Evolutionary conservation across 345 rosid genomes (phyloP).

Genomic region (Lepidium aucheri): DNA sequence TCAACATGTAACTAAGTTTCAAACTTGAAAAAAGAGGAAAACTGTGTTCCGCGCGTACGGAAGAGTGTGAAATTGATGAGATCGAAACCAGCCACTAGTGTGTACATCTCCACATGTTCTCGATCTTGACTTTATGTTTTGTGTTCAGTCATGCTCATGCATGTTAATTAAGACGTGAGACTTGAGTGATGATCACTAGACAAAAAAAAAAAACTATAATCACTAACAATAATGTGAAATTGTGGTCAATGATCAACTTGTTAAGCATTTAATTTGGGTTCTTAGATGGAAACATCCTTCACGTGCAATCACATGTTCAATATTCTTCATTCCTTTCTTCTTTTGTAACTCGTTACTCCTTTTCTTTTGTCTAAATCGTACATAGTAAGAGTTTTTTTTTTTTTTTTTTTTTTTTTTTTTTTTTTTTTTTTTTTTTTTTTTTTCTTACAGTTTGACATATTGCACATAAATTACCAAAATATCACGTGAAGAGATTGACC

Average conservation of each 20-base stretch:
- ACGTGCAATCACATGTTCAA: constrained; percentile 26
- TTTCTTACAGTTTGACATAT: background rate
- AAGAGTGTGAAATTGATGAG: constrained; percentile 19
- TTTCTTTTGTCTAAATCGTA: background rate
- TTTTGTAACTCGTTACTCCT: background rate
- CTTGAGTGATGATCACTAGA: background rate
- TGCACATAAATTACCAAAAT: background rate
- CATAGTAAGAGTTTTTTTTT: no score
- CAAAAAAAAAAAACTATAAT: background rate
- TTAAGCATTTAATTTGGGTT: constrained; percentile 10
- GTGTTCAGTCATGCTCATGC: constrained; percentile 4
- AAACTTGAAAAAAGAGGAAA: constrained; percentile 2
- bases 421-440: background rate
- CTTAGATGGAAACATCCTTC: constrained; percentile 13
- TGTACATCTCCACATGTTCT: constrained; percentile 9
- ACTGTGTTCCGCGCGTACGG: background rate
- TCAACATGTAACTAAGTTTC: background rate
- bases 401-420: background rate
- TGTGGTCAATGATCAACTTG: constrained; percentile 13
- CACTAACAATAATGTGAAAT: constrained; percentile 1
- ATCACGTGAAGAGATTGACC: constrained; percentile 20
- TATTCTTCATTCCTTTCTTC: background rate
- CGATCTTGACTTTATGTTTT: constrained; percentile 9
- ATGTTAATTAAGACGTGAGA: constrained; percentile 14
- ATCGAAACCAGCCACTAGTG: background rate